These are phyloP conservation scores for Ogataea pignaliae DNA, from an alignment of 805 yeast species.

Conservation along the genomic window DNA sequence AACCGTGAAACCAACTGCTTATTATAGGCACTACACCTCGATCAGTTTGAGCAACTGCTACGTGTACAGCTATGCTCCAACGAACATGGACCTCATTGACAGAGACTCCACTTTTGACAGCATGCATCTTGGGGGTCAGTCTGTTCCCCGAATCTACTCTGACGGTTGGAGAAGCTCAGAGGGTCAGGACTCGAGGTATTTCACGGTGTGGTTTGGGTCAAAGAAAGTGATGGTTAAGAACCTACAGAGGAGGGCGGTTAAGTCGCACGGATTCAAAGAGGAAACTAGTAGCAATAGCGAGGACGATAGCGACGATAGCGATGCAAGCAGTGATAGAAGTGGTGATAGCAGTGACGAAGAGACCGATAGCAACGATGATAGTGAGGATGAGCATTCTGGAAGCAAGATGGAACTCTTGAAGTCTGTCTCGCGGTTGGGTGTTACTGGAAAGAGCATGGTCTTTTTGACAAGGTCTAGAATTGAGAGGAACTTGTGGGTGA, in stretches of 20 bases:
- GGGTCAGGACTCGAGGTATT: slow-evolving; percentile 68
- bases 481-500: slow-evolving; percentile 83
- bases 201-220: slow-evolving; percentile 79
- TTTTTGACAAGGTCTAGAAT: slow-evolving; percentile 80
- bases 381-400: not conserved
- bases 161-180: slow-evolving; percentile 88
- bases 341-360: not conserved
- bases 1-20: slow-evolving; percentile 40
- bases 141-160: slow-evolving; percentile 65
- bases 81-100: slow-evolving; percentile 51
- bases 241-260: slow-evolving; percentile 1
- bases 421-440: slow-evolving; percentile 53
- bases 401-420: slow-evolving; percentile 33
- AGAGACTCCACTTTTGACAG: slow-evolving; percentile 37
- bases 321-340: not conserved
- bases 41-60: slow-evolving; percentile 67
- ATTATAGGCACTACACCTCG: slow-evolving; percentile 49
- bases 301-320: slow-evolving; percentile 2
- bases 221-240: slow-evolving; percentile 42
- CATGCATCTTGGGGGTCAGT: slow-evolving; percentile 47
- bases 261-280: not conserved
- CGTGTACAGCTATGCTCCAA: slow-evolving; percentile 65
- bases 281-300: not conserved
- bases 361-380: not conserved
- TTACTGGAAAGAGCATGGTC: slow-evolving; percentile 62